phyloP scores from a whole-genome alignment of 2,329 filamentous ascomycete species.

The Conoideocrella luteorostrata region DNA sequence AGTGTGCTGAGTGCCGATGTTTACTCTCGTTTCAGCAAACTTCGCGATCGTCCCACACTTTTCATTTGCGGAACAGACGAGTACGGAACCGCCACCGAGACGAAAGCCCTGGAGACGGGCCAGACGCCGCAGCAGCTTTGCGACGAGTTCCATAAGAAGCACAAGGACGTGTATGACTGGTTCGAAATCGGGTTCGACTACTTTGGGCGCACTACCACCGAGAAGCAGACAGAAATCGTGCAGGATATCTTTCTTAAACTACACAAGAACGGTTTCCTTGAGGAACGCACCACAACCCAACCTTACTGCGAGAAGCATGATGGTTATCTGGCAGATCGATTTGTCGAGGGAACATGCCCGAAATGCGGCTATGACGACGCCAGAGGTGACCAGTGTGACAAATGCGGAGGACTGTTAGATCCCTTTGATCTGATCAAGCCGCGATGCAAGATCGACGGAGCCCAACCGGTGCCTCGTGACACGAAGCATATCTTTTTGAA shows the following conservation, averaged over 20 bases:
- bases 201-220: slow-evolving; percentile 87
- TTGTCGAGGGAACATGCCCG: slow-evolving; percentile 73
- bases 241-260: slow-evolving; percentile 86
- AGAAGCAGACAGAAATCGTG: slow-evolving; percentile 84
- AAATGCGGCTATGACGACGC: slow-evolving; percentile 67
- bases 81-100: slow-evolving; percentile 94
- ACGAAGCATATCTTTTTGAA: slow-evolving; percentile 91
- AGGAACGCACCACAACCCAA: slow-evolving; percentile 81
- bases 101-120: slow-evolving; percentile 85
- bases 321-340: slow-evolving; percentile 78
- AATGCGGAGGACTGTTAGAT: slow-evolving; percentile 66
- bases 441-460: slow-evolving; percentile 83
- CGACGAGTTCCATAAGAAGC: slow-evolving; percentile 85
- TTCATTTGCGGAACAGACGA: slow-evolving; percentile 82
- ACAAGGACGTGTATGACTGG: slow-evolving; percentile 90
- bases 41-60: slow-evolving; percentile 70
- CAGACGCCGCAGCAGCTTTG: slow-evolving; percentile 79
- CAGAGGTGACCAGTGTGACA: slow-evolving; percentile 68
- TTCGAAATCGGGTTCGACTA: slow-evolving; percentile 93
- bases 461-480: slow-evolving; percentile 68
- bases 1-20: slow-evolving; percentile 86
- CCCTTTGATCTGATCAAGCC: slow-evolving; percentile 75
- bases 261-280: slow-evolving; percentile 80
- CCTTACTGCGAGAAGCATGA: slow-evolving; percentile 79
- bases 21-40: slow-evolving; percentile 74